These are phyloP conservation scores for Monilinia laxa DNA, from an alignment of 2,329 filamentous ascomycete genomes.

Conservation along the genomic window DNA sequence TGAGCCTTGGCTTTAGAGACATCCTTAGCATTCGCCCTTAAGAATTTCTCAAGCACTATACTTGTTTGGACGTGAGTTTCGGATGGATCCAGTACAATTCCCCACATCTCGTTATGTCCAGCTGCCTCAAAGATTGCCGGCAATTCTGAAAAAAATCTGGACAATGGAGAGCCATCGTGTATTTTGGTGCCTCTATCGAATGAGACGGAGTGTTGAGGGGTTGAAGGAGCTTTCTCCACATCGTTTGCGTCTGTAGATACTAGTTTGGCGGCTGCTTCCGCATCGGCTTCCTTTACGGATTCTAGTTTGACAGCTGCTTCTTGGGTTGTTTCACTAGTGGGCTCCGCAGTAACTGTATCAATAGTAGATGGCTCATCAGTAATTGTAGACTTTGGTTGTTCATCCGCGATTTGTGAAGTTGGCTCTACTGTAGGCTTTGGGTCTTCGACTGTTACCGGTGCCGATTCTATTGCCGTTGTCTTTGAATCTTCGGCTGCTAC, in stretches of 20 bases:
- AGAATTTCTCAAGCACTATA: conserved; percentile 87
- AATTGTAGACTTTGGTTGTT: conserved; percentile 10
- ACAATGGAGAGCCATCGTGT: conserved; percentile 43
- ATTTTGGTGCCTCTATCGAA: conserved; percentile 21
- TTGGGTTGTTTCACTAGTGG: neutral
- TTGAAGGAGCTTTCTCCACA: conserved; percentile 11
- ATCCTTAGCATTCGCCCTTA: conserved; percentile 83
- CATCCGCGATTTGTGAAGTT: neutral
- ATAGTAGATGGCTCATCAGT: conserved; percentile 12
- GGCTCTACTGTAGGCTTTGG: neutral
- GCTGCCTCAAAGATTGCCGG: conserved; percentile 56
- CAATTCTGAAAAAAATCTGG: conserved; percentile 58
- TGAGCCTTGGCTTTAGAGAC: conserved; percentile 72
- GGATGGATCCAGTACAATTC: conserved; percentile 59
- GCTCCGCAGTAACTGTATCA: neutral
- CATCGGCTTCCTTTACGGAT: conserved; percentile 9
- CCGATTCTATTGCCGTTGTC: neutral
- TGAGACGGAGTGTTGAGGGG: conserved; percentile 13
- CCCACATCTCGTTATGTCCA: conserved; percentile 80
- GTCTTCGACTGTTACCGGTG: neutral
- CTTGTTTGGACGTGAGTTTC: conserved; percentile 67
- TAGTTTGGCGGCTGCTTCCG: conserved; percentile 17
- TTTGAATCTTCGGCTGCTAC: neutral
- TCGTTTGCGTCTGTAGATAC: conserved; percentile 13
- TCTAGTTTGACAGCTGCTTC: conserved; percentile 13